Evolutionary conservation across 1,139 yeast genomes (phyloP).

Genomic region (Suhomyces ambrosiae): DNA sequence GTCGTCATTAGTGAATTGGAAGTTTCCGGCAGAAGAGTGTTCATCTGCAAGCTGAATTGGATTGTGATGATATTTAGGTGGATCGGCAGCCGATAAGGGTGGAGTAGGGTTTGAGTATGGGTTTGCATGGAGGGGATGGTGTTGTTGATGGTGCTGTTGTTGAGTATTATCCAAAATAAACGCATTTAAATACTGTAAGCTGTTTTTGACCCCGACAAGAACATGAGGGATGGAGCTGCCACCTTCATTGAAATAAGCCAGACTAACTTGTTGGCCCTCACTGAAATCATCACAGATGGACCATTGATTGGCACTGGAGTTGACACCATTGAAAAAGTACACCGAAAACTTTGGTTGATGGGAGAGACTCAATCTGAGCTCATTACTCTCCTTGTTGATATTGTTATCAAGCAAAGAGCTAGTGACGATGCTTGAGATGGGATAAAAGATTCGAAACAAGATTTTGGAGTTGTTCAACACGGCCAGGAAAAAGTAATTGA

Average conservation of each 20-base stretch:
- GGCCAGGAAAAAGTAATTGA: conserved; percentile 75
- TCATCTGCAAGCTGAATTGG: conserved; percentile 20
- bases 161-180: conserved; percentile 49
- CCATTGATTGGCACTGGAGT: conserved; percentile 67
- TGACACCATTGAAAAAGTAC: conserved; percentile 57
- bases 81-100: conserved; percentile 8
- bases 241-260: conserved; percentile 60
- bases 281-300: conserved; percentile 81
- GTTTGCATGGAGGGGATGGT: conserved; percentile 11
- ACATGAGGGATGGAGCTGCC: conserved; percentile 56
- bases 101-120: conserved; percentile 17
- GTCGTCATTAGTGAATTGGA: conserved; percentile 24
- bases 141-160: conserved; percentile 12
- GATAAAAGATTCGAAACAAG: conserved; percentile 70
- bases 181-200: conserved; percentile 55
- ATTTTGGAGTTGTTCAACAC: conserved; percentile 66
- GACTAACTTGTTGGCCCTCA: conserved; percentile 77
- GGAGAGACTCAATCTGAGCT: conserved; percentile 52
- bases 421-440: conserved; percentile 48
- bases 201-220: conserved; percentile 53
- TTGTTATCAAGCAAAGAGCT: conserved; percentile 54
- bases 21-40: conserved; percentile 17
- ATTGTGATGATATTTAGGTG: conserved; percentile 16
- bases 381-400: conserved; percentile 46
- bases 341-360: conserved; percentile 78